Evolutionary conservation across 768 basidiomycete genomes (phyloP).

Genomic region (Naganishia friedmannii): DNA sequence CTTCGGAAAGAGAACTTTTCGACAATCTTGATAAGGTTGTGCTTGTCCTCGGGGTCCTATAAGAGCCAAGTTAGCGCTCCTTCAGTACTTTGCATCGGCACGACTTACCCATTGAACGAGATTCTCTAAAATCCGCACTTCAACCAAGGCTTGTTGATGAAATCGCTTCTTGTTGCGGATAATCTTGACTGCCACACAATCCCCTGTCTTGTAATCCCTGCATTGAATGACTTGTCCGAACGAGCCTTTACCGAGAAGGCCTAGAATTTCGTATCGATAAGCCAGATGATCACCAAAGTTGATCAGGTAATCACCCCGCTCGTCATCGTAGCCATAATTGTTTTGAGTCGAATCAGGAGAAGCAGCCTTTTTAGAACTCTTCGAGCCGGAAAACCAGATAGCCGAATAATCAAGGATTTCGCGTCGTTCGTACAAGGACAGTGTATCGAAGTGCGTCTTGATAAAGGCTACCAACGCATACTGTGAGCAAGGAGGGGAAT

Average conservation of each 20-base stretch:
- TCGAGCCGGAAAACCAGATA: slow-evolving; percentile 73
- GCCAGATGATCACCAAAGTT: slow-evolving; percentile 87
- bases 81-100: background rate
- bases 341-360: slow-evolving; percentile 69
- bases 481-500: background rate
- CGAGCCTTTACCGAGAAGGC: slow-evolving; percentile 92
- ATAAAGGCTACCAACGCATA: slow-evolving; percentile 46
- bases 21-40: slow-evolving; percentile 96
- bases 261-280: slow-evolving; percentile 83
- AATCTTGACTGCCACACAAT: slow-evolving; percentile 98
- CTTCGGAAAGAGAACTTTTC: slow-evolving; percentile 97
- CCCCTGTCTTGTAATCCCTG: slow-evolving; percentile 88
- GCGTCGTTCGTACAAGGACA: slow-evolving; percentile 84
- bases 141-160: slow-evolving; percentile 96
- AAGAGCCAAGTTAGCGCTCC: slow-evolving; percentile 25
- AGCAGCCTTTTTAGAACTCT: slow-evolving; percentile 79
- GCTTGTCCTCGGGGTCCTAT: slow-evolving; percentile 93
- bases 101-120: slow-evolving; percentile 90
- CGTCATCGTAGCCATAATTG: slow-evolving; percentile 96
- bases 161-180: slow-evolving; percentile 99
- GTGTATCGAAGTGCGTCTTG: slow-evolving; percentile 58
- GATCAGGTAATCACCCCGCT: slow-evolving; percentile 92
- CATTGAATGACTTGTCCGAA: slow-evolving; percentile 96
- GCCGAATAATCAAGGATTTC: slow-evolving; percentile 83
- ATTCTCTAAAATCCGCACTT: slow-evolving; percentile 96